phyloP scores from a whole-genome alignment of 768 basidiomycete species.

The Lepiota brunneoincarnata region DNA sequence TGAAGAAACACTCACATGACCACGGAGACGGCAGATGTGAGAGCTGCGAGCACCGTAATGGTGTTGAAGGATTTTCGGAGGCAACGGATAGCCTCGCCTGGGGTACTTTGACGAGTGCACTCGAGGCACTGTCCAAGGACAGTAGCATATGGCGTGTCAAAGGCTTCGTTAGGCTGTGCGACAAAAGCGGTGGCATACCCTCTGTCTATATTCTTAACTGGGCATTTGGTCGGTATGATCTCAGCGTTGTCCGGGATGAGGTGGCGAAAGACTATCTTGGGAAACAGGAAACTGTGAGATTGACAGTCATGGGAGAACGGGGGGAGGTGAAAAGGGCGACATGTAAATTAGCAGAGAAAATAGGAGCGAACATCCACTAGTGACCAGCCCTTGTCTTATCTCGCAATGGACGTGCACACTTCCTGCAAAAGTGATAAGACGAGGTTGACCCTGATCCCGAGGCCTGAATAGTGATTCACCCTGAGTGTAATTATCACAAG shows the following conservation, averaged over 20 bases:
- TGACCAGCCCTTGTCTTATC: background rate
- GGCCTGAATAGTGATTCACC: background rate
- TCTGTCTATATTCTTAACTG: conserved; percentile 72
- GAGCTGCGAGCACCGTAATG: background rate
- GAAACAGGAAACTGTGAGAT: conserved; percentile 39
- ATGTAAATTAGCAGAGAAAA: conserved; percentile 45
- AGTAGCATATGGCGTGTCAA: conserved; percentile 79
- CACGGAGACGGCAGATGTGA: background rate
- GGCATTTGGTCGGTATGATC: conserved; percentile 88
- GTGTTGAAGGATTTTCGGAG: background rate
- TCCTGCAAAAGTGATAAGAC: background rate
- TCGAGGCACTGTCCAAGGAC: conserved; percentile 62
- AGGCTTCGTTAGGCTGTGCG: conserved; percentile 67
- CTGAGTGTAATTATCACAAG: conserved; percentile 1
- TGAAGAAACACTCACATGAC: conserved; percentile 6
- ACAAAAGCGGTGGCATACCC: conserved; percentile 16
- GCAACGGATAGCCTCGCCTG: conserved; percentile 30
- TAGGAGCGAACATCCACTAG: conserved; percentile 25
- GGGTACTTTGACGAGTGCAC: conserved; percentile 40
- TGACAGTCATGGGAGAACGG: conserved; percentile 92
- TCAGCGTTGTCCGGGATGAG: conserved; percentile 22
- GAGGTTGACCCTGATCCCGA: too few relatives aligned
- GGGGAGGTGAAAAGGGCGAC: conserved; percentile 71
- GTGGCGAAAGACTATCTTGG: conserved; percentile 20
- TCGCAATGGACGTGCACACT: background rate